Base-by-base conservation (phyloP, 2,329 filamentous ascomycete genomes). In the Cladosporium halotolerans region DNA sequence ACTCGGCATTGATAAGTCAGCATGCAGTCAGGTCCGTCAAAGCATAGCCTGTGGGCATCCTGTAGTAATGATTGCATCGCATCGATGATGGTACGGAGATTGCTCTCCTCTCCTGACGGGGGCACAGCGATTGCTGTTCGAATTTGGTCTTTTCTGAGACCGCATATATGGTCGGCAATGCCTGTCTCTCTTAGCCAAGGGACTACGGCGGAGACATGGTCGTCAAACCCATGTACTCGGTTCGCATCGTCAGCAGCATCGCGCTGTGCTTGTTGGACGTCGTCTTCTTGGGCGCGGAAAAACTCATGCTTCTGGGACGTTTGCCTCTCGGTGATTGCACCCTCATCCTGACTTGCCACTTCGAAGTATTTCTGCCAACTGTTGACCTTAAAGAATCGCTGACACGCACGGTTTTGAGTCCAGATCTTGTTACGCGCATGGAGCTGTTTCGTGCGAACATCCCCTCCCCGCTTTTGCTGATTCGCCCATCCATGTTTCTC, bases 11-110 rank as follows among this genome's bases (percentile, higher is more conserved):
- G 55, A 23, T 40, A 57, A 1, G 52, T 57, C 19, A 57, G 43
- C 55, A 55, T 53, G 31, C 53, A 55, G 1, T 57, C 44, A 2
- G 52, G 32, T 11, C 55, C 52, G 18, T 57, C 55, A 28, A 57
- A 57, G 40, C 55, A 57, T 18, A 28, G 39, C 18, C 53, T 13
- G 16, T 57, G 40, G 4, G 55, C 53, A 2, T 55, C 40, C 13
- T 33, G 43, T 34, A 57, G 19, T 2, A 57, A 9, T 1, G 16
- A 14, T n/a, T 55, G 18, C 36, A 48, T 52, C 2, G 42, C 40
- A 10, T 55, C 40, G 16, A 55, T 4, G 16, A 57, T 48, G 3
- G 9, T 13, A 4, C 13, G 14, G 1, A 41, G 40, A 9, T 46
- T 11, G 7, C 9, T 31, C 6, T 19, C 19, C 0, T 52, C 46